These are phyloP conservation scores for Physocladia obscura DNA, from an alignment of 192 early-diverging fungal species.

Conservation along the genomic window DNA sequence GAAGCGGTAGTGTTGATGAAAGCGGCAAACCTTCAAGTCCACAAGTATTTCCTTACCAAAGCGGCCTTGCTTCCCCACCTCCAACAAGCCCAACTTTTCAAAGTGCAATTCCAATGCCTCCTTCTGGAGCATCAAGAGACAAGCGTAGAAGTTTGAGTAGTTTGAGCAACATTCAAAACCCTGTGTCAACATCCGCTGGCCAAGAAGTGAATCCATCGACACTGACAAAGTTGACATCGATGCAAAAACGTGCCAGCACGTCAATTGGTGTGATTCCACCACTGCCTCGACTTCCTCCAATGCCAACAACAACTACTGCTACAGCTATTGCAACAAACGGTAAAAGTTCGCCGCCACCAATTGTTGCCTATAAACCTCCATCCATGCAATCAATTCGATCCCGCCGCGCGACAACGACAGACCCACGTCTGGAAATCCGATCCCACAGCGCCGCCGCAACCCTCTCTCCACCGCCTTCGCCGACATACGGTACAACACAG, in stretches of 20 bases:
- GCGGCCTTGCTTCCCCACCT: background rate
- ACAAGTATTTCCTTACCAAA: constrained; percentile 14
- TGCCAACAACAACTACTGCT: too few relatives aligned
- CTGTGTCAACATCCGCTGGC: background rate
- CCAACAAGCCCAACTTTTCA: background rate
- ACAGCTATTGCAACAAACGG: background rate
- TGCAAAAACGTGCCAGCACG: background rate
- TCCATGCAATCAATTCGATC: background rate
- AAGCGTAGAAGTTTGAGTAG: constrained; percentile 1
- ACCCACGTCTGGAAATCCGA: constrained; percentile 11
- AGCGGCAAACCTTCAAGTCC: background rate
- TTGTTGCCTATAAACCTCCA: background rate
- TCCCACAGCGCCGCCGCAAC: background rate
- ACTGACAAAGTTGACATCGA: background rate
- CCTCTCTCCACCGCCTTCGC: background rate
- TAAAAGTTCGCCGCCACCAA: background rate
- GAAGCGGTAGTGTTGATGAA: constrained; percentile 13
- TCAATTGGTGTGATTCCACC: background rate
- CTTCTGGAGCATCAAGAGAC: background rate
- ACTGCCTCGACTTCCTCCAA: background rate
- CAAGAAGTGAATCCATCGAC: background rate
- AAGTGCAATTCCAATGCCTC: constrained; percentile 1
- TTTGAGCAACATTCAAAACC: background rate
- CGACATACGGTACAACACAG: background rate
- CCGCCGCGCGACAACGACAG: constrained; percentile 13